phyloP scores from a whole-genome alignment of 2,329 filamentous ascomycete genomes.

The Pyricularia grisea region DNA sequence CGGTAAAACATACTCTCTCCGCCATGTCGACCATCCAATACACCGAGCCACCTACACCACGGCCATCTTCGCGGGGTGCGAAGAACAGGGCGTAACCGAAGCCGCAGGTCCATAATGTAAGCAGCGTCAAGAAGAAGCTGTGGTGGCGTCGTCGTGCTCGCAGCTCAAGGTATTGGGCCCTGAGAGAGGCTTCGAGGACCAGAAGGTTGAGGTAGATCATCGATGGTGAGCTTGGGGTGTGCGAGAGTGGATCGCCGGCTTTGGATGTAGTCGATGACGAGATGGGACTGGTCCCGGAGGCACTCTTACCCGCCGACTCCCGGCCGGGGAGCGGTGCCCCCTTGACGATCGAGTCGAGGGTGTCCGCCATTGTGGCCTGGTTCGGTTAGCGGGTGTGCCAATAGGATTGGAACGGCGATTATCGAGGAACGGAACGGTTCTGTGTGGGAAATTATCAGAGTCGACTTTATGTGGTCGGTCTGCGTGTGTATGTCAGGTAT shows the following conservation, averaged over 20 bases:
- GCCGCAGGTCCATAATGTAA: constrained; percentile 70
- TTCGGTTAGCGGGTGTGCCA: not conserved
- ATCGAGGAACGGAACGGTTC: not conserved
- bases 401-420: not conserved
- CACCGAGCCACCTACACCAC: constrained; percentile 81
- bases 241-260: constrained; percentile 62
- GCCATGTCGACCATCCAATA: constrained; percentile 93
- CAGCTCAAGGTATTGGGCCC: constrained; percentile 85
- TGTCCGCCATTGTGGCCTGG: constrained; percentile 44
- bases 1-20: constrained; percentile 86
- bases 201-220: constrained; percentile 98
- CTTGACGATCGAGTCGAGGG: constrained; percentile 85
- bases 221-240: constrained; percentile 79
- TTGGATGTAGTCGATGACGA: constrained; percentile 29
- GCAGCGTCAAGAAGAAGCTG: constrained; percentile 77
- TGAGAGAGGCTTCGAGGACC: constrained; percentile 88
- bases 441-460: not conserved
- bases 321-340: constrained; percentile 61
- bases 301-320: constrained; percentile 35
- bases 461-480: not conserved
- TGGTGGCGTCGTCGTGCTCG: constrained; percentile 84
- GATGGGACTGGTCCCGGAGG: constrained; percentile 25
- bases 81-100: constrained; percentile 90
- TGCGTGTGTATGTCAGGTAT: not conserved
- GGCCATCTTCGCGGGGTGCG: constrained; percentile 90